Base-by-base conservation (phyloP, 2,329 filamentous ascomycete species). In the Blastomyces parvus region DNA sequence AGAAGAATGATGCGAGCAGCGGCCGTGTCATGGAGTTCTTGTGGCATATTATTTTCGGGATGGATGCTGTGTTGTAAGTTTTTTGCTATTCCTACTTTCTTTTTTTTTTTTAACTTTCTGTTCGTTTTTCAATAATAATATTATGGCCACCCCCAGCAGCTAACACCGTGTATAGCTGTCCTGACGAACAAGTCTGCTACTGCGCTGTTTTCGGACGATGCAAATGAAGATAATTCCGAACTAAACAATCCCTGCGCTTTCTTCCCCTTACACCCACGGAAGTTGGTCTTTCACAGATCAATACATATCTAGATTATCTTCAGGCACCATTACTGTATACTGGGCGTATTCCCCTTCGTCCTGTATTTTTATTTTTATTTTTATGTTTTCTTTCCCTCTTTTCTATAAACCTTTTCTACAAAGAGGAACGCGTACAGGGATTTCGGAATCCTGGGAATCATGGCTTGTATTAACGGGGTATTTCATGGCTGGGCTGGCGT, bases 1-100 rank as follows among this genome's bases (percentile, higher is more conserved):
- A 76, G 7, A 69, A 84, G 36, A 75, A 77, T 4, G 82, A 85
- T 68, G 76, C 77, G 22, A 69, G 82, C 42, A 83, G 79, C 52
- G 84, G 83, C 2, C 74, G 83, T 25, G 78, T 86, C 2, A 77
- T 84, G 66, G 84, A 86, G 69, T 86, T 84, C 67, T 73, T 83
- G 22, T 86, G 84, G 84, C 84, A 86, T 68, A 79, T 82, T 74
- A 74, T 77, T 72, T 80, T 73, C 61, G 70, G 71, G n/a, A 69
- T 66, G 66, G 66, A 69, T 19, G 64, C 71, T 57, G 68, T 73
- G 11, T 68, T 70, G 69, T 71, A 59, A 22, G 66, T 67, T 36
- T 50, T n/a, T 36, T n/a, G n/a, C n/a, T 38, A 38, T 38, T 38
- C 36, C 36, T 38, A 11, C 9, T 53, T 19, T 17, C 22, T 40